Conservation (phyloP, 2,329 filamentous ascomycete species). For the Microdochium trichocladiopsis region DNA sequence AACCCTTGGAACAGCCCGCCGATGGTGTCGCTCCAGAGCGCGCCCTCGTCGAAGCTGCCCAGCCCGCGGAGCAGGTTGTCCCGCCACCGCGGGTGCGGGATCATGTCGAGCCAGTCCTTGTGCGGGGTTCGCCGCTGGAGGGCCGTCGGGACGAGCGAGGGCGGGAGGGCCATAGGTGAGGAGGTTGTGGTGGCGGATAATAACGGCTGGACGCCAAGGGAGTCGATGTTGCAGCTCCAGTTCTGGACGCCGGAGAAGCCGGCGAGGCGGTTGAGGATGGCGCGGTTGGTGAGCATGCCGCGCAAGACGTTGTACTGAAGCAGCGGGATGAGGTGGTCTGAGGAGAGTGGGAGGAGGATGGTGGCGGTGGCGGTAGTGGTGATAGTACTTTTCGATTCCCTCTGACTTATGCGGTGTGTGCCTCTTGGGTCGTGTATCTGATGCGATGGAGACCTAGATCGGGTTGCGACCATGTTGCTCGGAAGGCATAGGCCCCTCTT, state of each 20-base stretch:
- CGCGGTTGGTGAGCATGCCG: slow-evolving; percentile 26
- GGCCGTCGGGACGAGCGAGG: slow-evolving; percentile 25
- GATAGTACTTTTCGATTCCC: no score
- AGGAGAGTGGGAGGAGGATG: slow-evolving; percentile 27
- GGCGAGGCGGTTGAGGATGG: slow-evolving; percentile 21
- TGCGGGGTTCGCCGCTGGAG: slow-evolving; percentile 30
- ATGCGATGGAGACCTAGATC: no score
- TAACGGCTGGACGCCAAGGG: not conserved
- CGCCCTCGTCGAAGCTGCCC: slow-evolving; percentile 32
- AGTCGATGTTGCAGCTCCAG: slow-evolving; percentile 8
- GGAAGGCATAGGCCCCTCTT: not conserved
- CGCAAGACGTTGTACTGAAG: slow-evolving; percentile 32
- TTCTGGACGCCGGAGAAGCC: slow-evolving; percentile 22
- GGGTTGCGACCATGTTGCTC: slow-evolving; percentile 19
- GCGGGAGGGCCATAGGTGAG: slow-evolving; percentile 22
- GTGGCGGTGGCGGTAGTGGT: slow-evolving; percentile 11
- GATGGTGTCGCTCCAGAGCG: slow-evolving; percentile 32
- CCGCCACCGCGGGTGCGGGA: slow-evolving; percentile 27
- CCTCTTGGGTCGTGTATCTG: no score
- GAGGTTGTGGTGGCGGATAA: slow-evolving; percentile 17
- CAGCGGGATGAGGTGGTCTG: slow-evolving; percentile 34
- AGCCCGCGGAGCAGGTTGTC: slow-evolving; percentile 29
- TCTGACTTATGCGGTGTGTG: no score
- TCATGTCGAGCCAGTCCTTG: slow-evolving; percentile 32
- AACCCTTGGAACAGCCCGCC: slow-evolving; percentile 35